These are phyloP conservation scores for Trichosanthes truncata DNA, from an alignment of 306 rosid genomes.

Conservation along the genomic window DNA sequence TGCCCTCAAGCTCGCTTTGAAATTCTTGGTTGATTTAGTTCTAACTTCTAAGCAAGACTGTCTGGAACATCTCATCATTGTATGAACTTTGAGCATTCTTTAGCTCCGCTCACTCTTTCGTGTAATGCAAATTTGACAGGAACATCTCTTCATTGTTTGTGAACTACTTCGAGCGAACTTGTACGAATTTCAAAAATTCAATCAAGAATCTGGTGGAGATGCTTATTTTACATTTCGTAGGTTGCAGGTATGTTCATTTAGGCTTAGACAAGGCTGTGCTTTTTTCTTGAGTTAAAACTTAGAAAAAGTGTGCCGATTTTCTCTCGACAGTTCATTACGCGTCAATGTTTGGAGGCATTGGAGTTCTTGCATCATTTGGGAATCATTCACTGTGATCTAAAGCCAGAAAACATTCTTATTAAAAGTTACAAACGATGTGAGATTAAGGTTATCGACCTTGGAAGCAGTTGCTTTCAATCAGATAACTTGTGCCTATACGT, in stretches of 20 bases:
- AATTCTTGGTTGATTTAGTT: neutral
- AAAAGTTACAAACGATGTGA: constrained; percentile 81
- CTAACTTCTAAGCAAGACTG: neutral
- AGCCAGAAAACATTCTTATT: constrained; percentile 89
- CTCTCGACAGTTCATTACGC: constrained; percentile 56
- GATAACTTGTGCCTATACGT: constrained; percentile 87
- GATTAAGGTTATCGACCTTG: constrained; percentile 91
- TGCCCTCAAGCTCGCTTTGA: neutral
- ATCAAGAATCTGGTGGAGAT: constrained; percentile 86
- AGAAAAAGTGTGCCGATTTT: neutral
- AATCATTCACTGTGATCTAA: constrained; percentile 89
- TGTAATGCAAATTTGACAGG: constrained; percentile 27
- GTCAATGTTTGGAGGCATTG: constrained; percentile 88
- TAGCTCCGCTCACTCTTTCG: neutral
- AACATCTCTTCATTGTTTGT: constrained; percentile 90
- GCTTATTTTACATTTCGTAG: constrained; percentile 69
- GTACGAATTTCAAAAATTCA: constrained; percentile 90
- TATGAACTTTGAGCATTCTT: neutral
- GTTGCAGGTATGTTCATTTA: constrained; percentile 64
- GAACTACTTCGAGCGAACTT: constrained; percentile 91
- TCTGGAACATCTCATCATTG: neutral
- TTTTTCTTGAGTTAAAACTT: neutral
- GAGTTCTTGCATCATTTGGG: constrained; percentile 83
- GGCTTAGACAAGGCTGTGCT: neutral
- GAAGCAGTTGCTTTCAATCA: constrained; percentile 88